Evolutionary conservation across 768 basidiomycete species (phyloP).

Genomic region (Floccularia luteovirens): DNA sequence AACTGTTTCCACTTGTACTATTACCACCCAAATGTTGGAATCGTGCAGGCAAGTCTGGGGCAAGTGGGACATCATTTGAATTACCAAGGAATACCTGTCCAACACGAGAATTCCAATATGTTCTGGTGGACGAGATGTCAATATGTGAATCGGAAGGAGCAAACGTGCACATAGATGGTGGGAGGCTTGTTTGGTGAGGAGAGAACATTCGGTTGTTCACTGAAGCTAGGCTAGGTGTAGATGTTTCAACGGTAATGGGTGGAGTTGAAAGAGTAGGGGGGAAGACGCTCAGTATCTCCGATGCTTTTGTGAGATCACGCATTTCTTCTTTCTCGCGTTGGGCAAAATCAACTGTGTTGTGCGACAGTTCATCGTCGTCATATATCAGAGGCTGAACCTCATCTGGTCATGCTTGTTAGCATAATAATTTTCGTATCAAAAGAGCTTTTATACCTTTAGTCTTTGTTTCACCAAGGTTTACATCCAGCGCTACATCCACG

Average conservation of each 20-base stretch:
- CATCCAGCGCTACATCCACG: conserved; percentile 5
- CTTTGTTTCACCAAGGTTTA: conserved; percentile 3
- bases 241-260: conserved; percentile 1
- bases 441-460: no score
- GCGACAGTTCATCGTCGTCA: conserved; percentile 12
- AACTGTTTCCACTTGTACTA: no score
- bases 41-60: conserved; percentile 16
- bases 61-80: conserved; percentile 67
- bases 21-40: conserved; percentile 14
- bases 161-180: background rate
- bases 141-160: conserved; percentile 6
- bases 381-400: no score
- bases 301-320: conserved; percentile 77
- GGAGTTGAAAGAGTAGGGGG: conserved; percentile 9
- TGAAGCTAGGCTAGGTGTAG: conserved; percentile 5
- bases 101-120: conserved; percentile 44
- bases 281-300: conserved; percentile 59
- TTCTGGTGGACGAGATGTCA: conserved; percentile 24
- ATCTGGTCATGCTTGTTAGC: no score
- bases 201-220: conserved; percentile 3
- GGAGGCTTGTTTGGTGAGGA: conserved; percentile 1
- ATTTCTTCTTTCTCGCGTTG: conserved; percentile 86
- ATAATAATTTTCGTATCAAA: no score
- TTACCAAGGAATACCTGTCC: conserved; percentile 82
- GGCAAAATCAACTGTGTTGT: conserved; percentile 75